Base-by-base conservation (phyloP, 1,139 yeast species). In the Candida tetrigidarum region DNA sequence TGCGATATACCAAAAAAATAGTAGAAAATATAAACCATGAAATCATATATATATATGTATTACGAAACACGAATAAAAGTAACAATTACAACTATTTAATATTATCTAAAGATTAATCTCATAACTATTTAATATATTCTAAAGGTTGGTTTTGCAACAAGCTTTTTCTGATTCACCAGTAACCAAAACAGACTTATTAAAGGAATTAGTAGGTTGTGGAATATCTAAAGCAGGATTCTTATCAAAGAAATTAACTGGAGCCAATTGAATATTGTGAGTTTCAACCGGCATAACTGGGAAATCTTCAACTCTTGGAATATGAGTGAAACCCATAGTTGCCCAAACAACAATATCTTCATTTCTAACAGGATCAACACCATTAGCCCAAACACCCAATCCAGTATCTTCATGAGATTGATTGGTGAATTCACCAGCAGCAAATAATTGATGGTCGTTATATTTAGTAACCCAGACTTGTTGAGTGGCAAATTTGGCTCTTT, bases 201-300 rank as follows among this genome's bases (percentile, higher is more conserved):
- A 84, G 28, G 65, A 57, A 65, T 88, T 86, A 59, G 68, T 78
- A 14, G 95, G 81, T 60, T 84, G 84, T 41, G 96, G 96, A 42
- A 89, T 74, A 60, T 87, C 95, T 63, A 89, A 74, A 33, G 92
- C 92, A 22, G 96, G 96, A 66, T 88, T 88, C 63, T 71, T 82
- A 55, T 83, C 83, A 65, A 87, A 89, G 81, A 89, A 89, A 51
- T 89, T 89, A 58, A 78, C 71, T 43, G 96, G 96, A 43, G 78
- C 76, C 51, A 89, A 75, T 50, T 81, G 78, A 55, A 88, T 83
- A 62, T 78, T 84, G 58, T 74, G 78, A 56, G 81, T 81, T 71
- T 89, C 96, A 47, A 84, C 87, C 36, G 96, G 95, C 96, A 89
- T 89, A 50, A 89, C 95, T 44, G 96, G 40, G 86, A 87, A 89